Base-by-base conservation (phyloP, 768 basidiomycete genomes). In the Phaeolepiota aurea region DNA sequence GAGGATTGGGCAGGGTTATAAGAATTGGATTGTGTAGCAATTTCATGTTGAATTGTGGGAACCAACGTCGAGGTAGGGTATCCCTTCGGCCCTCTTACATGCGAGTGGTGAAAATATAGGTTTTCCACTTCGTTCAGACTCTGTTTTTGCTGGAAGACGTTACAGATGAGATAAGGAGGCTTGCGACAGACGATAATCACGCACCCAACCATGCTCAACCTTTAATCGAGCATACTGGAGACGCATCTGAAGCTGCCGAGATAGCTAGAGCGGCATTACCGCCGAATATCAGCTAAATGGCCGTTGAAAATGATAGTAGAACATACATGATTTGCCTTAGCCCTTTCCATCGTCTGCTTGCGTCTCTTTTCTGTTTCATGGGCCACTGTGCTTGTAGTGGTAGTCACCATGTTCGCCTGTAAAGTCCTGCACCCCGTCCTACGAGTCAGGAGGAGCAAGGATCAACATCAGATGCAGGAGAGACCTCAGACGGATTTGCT, bases 101-200 rank as follows among this genome's bases (percentile, higher is more conserved):
- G 77, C 0, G 82, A 80, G 52, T 82, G 79, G 37, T 77, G 79
- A 51, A 87, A 87, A 63, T 86, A 87, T 5, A 87, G 65, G 51
- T 87, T 87, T 56, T 87, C 85, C 3, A 87, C 85, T 60, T 87
- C 85, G 51, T 82, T 85, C 39, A 87, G 59, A 34, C 71, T 84
- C 58, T 87, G 84, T 44, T 77, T 73, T 77, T 84, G 81, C 83
- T 85, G 52, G 11, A 42, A 25, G 21, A 34, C 44, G 37, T 25
- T 16, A 21, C 19, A 34, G 40, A 20, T 41, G 18, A 23, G 3
- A 23, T 37, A n/a, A n/a, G n/a, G n/a, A 12, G 12, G 32, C 3
- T 16, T 4, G 23, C 20, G 38, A 20, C 7, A 31, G 35, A 20
- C 33, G 21, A 37, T 20, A 19, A 36, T 23, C 40, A 42, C 31